Base-by-base conservation (phyloP, 768 basidiomycete species). In the Naganishia friedmannii region DNA sequence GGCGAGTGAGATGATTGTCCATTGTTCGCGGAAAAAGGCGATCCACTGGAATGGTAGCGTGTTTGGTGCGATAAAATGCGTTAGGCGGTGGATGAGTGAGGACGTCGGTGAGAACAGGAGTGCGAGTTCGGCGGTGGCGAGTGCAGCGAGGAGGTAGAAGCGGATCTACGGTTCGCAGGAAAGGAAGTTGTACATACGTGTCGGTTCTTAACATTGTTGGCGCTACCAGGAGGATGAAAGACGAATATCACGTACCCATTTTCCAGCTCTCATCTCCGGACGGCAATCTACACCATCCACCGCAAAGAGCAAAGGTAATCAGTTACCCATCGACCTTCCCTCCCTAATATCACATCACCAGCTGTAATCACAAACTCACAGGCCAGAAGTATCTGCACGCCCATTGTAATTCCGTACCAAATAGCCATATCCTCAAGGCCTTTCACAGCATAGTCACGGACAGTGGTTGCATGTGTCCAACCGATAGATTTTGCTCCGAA, bases 341-440 rank as follows among this genome's bases (percentile, higher is more conserved):
- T 5, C 34, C 34, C 34, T 37, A 37, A 37, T 37, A 4, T 37
- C 34, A 5, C 34, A 37, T 37, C 34, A 5, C 34, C 4, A 37
- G 6, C 34, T n/a, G n/a, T n/a, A n/a, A 37, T 37, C 34, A 37
- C 6, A 37, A 37, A 37, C 60, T 63, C 34, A 63, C 60, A 63
- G 26, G 60, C 60, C 28, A 63, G 60, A 4, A 63, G 13, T 23
- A 63, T 26, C 28, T 63, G 60, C 12, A 63, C 39, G 13, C 37
- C 60, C 15, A 63, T 26, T 7, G 60, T 63, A 42, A 63, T 63
- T 23, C 60, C 37, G n/a, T 63, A 63, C 60, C 60, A 63, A 5
- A 45, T 29, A n/a, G 60, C 60, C 60, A 63, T 63, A 28, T 63
- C 60, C 39, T 45, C 13, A 6, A 63, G 19, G 3, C 60, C 60